Evolutionary conservation across 305 asterid genomes (phyloP).

Genomic region (Fraxinus ornus): DNA sequence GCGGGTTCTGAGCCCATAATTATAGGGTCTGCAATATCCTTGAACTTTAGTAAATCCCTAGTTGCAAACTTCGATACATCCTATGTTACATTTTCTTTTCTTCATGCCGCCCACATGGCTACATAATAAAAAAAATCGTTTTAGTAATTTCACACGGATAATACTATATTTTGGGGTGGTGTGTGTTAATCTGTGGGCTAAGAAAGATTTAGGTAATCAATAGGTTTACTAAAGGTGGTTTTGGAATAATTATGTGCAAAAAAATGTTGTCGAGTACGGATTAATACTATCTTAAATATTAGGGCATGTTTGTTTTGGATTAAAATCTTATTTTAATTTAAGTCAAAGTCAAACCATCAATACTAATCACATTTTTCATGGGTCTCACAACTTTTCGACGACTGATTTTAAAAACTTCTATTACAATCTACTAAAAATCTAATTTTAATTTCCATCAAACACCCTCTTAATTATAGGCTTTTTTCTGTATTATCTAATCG

Average conservation of each 20-base stretch:
- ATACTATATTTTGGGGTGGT: not conserved
- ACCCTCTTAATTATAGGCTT: not conserved
- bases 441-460: no score
- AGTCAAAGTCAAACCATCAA: no score
- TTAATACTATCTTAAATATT: not conserved
- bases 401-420: no score
- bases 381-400: no score
- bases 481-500: not conserved
- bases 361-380: no score
- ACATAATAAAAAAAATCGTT: not conserved
- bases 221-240: not conserved
- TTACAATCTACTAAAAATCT: no score
- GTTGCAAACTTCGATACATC: constrained; percentile 25
- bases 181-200: not conserved
- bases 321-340: no score
- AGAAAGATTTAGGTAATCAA: not conserved
- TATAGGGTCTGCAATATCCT: constrained; percentile 29
- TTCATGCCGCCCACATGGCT: constrained; percentile 20
- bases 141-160: not conserved
- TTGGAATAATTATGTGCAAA: not conserved
- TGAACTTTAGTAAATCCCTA: constrained; percentile 23
- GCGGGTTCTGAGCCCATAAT: constrained; percentile 29
- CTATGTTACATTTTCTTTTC: constrained; percentile 18
- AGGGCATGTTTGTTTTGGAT: no score
- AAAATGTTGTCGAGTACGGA: not conserved